Conservation (phyloP, 768 basidiomycete genomes). For the Psilocybe subaeruginosa region DNA sequence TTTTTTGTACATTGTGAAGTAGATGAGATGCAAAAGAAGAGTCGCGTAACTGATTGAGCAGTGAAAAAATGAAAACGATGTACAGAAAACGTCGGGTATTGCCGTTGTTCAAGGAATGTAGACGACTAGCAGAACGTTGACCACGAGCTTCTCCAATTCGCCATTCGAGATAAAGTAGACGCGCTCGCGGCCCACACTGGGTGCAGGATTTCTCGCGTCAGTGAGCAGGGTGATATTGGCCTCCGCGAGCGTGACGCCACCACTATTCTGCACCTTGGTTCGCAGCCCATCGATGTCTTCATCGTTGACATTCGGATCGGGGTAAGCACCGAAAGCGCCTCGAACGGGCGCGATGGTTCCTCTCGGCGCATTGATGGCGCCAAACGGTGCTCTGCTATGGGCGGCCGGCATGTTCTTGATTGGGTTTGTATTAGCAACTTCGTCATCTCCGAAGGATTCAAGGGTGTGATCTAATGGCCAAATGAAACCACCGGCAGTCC, state of each 20-base stretch:
- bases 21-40: too few species aligned
- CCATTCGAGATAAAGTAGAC: conserved; percentile 71
- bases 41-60: too few species aligned
- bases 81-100: background rate
- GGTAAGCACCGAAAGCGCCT: conserved; percentile 49
- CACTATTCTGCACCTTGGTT: conserved; percentile 64
- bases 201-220: conserved; percentile 45
- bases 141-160: conserved; percentile 71
- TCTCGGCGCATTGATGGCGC: conserved; percentile 24
- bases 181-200: conserved; percentile 62
- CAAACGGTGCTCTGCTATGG: conserved; percentile 40
- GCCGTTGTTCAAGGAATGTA: conserved; percentile 50
- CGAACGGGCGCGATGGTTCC: conserved; percentile 39
- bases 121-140: conserved; percentile 75
- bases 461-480: conserved; percentile 78
- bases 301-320: conserved; percentile 28
- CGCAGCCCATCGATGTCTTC: conserved; percentile 46
- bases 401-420: conserved; percentile 37
- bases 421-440: conserved; percentile 19
- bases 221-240: conserved; percentile 64
- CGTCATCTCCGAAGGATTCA: conserved; percentile 56
- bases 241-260: conserved; percentile 64
- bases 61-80: background rate
- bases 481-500: conserved; percentile 82
- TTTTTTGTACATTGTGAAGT: too few species aligned